Base-by-base conservation (phyloP, 2,329 filamentous ascomycete species). In the Phialophora macrospora region DNA sequence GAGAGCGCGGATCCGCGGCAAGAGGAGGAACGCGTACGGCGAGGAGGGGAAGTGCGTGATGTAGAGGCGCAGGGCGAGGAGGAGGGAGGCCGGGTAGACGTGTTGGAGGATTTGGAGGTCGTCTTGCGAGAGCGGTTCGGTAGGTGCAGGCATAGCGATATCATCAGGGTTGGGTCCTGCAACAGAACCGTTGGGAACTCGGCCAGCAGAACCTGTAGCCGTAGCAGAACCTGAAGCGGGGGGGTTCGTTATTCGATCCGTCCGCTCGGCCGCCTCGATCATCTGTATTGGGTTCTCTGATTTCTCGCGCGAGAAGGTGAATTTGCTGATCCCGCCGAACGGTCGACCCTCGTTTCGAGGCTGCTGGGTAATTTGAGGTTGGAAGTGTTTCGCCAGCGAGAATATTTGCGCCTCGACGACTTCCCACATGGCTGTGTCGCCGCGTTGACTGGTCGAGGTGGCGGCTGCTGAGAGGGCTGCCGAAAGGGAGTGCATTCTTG, bases 51-150 rank as follows among this genome's bases (percentile, higher is more conserved):
- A 79, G 62, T 79, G 72, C 7, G 73, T 71, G 61, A 76, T 77
- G 20, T 81, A 73, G 5, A 80, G 70, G 17, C 76, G 76, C 34
- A 81, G 77, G 3, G 78, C 78, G 41, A 76, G 69, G 4, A 81
- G 75, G 20, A 80, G 76, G 22, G 77, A 74, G n/a, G 73, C 73
- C 4, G 79, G 78, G 68, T 82, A 82, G 9, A 80, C 71, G n/a
- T 70, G 71, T 44, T 67, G 64, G 46, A 69, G 49, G 34, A 63
- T 63, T 32, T 34, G 49, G 14, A 44, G 49, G 48, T 20, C n/a
- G 49, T 46, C n/a, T 30, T 28, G 32, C 4, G 22, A n/a, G 6
- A 26, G 48, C 12, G 34, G 49, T 30, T 34, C 48, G 3, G n/a
- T 11, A 12, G 49, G 11, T 12, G 8, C 20, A n/a, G 17, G 14